Evolutionary conservation across 805 yeast species (phyloP), one percentile per base, ranked within the genome.

Genomic region (Pichia scutulata): DNA sequence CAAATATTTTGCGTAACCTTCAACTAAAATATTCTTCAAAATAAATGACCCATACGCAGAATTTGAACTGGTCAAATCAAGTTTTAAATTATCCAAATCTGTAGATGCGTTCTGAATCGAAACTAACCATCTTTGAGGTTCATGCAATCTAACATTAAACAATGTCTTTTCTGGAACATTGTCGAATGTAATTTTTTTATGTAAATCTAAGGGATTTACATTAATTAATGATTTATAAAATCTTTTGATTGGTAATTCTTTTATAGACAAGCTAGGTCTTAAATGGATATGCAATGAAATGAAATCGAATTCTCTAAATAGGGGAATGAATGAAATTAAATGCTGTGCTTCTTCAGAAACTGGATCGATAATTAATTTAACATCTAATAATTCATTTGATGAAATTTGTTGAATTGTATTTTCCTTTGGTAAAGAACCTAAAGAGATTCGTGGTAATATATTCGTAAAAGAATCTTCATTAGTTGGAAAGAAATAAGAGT

Each of bases 321-420:
- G 18, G 3, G 63, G 57, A 3, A 66, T 60, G 18, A 85, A 61
- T 0, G 84, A 68, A 0, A 84, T 57, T 9, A 81, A 59, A 45
- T 76, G 78, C 59, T 88, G 98, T 0, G 95, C 76, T 16, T 69
- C 58, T 56, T 85, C 90, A 52, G 78, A 76, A 2, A 81, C 64
- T 1, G 98, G 97, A 62, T 93, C 89, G 39, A 87, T 59, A 1
- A 86, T 65, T 0, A 86, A 69, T 5, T 78, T 64, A 5, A 89
- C 59, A 53, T 84, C 84, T 21, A 89, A 37, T 6, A 46, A 16
- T 2, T 54, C 42, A 5, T 57, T 56, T 4, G 37, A 30, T 3
- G 18, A 12, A 21, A 45, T 6, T 16, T 39, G 41, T 16, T 54
- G 37, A 41, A 52, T 46, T 16, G 55, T 40, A 13, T 49, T 26